Conservation (phyloP, 2,329 filamentous ascomycete species). For the Dactylellina parvicollis region DNA sequence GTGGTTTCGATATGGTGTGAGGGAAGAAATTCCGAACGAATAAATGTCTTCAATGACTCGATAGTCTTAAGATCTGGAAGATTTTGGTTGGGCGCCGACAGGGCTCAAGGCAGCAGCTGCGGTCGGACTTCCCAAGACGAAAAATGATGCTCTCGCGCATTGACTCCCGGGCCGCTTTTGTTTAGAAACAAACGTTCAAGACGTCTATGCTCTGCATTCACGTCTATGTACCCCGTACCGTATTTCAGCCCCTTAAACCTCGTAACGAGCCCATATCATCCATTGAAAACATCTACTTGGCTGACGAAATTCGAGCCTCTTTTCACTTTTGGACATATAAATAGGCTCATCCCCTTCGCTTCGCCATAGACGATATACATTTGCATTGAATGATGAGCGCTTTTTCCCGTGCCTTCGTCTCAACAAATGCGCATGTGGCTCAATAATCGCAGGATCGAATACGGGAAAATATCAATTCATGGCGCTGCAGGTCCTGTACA, state of each 20-base stretch:
- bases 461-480: neutral
- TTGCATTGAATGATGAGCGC: neutral
- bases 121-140: conserved; percentile 25
- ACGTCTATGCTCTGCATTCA: conserved; percentile 6
- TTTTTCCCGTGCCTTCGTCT: conserved; percentile 2
- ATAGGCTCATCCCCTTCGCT: neutral
- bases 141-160: conserved; percentile 25
- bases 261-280: neutral
- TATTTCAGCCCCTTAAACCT: neutral
- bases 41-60: conserved; percentile 28
- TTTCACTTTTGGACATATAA: neutral
- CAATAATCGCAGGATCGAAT: conserved; percentile 19
- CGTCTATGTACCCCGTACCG: neutral
- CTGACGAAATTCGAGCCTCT: neutral
- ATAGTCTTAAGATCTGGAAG: neutral
- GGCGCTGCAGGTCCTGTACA: neutral
- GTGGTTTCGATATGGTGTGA: too few relatives aligned
- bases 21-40: too few relatives aligned
- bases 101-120: conserved; percentile 38
- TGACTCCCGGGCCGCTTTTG: conserved; percentile 32
- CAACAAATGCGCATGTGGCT: conserved; percentile 30
- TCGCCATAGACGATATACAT: neutral
- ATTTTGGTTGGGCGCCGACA: conserved; percentile 4
- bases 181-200: conserved; percentile 12
- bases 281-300: neutral